phyloP scores from a whole-genome alignment of 78 protist genomes.

The Ministeria vibrans region DNA sequence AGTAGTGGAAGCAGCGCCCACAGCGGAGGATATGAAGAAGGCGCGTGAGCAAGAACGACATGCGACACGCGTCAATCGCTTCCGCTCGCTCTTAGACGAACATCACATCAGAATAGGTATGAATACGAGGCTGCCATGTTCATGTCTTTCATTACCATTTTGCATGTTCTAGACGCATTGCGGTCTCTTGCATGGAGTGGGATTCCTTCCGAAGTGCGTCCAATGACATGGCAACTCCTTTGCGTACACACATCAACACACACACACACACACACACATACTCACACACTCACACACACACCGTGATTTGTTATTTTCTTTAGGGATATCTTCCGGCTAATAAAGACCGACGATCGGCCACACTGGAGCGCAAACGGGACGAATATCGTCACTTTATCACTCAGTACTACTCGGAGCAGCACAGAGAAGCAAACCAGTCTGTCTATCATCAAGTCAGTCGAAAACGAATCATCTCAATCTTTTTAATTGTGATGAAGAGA shows the following conservation, averaged over 20 bases:
- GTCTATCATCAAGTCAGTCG: background rate
- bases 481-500: background rate
- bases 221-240: background rate
- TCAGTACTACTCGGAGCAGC: slow-evolving; percentile 2
- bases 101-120: no score
- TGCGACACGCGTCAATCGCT: no score
- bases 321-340: slow-evolving; percentile 33
- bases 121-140: no score
- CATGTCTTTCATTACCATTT: no score
- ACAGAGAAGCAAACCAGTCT: background rate
- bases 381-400: slow-evolving; percentile 3
- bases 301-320: background rate
- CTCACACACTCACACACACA: background rate
- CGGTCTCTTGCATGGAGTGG: no score
- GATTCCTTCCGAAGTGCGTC: background rate
- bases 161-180: no score
- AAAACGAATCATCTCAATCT: no score
- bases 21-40: no score
- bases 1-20: no score
- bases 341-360: background rate
- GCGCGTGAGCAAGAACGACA: no score
- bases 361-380: slow-evolving; percentile 20
- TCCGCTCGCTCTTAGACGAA: no score
- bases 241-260: background rate
- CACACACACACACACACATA: background rate